Conservation (phyloP, 1,284 basidiomycete species). For the Inonotus obliquus region DNA sequence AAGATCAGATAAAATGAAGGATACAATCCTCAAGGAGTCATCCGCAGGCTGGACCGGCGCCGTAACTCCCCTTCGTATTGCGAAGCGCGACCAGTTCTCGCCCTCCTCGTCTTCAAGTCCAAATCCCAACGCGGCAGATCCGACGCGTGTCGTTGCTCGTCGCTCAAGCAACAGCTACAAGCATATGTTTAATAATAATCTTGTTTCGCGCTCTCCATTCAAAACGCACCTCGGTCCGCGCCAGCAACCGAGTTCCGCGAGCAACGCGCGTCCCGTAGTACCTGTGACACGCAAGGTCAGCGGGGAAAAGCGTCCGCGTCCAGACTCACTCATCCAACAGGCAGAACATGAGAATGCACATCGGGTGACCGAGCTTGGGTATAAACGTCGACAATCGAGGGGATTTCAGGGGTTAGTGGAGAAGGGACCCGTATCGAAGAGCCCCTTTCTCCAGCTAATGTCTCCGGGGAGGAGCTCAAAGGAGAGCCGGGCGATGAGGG, state of each 20-base stretch:
- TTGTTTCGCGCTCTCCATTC: slow-evolving; percentile 89
- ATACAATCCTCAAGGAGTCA: slow-evolving; percentile 18
- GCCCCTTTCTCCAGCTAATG: slow-evolving; percentile 60
- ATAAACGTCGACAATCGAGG: slow-evolving; percentile 71
- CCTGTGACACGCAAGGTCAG: slow-evolving; percentile 51
- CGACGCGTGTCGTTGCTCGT: slow-evolving; percentile 38
- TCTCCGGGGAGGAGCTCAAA: slow-evolving; percentile 10
- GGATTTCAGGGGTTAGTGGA: slow-evolving; percentile 70
- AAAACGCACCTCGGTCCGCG: slow-evolving; percentile 52
- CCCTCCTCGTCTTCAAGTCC: slow-evolving; percentile 25
- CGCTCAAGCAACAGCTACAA: slow-evolving; percentile 80
- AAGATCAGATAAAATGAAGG: slow-evolving; percentile 19
- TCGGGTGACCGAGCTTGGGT: slow-evolving; percentile 45
- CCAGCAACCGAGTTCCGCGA: background rate
- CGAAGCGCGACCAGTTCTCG: slow-evolving; percentile 52
- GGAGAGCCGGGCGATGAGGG: background rate
- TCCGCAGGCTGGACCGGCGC: slow-evolving; percentile 24
- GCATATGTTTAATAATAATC: slow-evolving; percentile 74
- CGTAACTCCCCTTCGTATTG: slow-evolving; percentile 64
- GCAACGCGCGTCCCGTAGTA: background rate
- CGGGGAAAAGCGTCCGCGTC: slow-evolving; percentile 68
- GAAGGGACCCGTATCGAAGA: slow-evolving; percentile 78
- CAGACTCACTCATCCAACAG: slow-evolving; percentile 60
- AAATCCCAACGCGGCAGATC: slow-evolving; percentile 32
- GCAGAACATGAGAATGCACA: slow-evolving; percentile 67